phyloP scores from a whole-genome alignment of 2,329 filamentous ascomycete genomes.

The Monosporascus sp. region DNA sequence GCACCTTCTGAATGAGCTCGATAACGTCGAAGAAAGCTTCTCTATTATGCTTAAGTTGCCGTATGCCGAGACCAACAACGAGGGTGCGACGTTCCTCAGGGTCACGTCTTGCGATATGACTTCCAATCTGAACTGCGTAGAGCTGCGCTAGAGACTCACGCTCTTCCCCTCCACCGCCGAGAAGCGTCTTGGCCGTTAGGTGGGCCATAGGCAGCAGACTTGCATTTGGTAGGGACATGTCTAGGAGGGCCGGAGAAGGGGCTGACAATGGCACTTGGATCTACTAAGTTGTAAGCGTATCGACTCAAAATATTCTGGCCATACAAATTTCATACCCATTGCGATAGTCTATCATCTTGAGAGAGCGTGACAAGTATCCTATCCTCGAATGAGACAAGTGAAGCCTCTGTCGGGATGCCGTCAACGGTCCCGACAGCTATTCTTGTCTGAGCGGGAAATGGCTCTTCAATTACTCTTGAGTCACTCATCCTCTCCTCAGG shows the following conservation, averaged over 20 bases:
- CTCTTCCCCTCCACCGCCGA: constrained; percentile 76
- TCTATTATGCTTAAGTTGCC: constrained; percentile 43
- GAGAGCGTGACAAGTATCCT: constrained; percentile 87
- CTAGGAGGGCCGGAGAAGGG: constrained; percentile 58
- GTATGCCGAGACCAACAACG: constrained; percentile 57
- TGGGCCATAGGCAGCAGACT: constrained; percentile 68
- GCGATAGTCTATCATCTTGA: constrained; percentile 77
- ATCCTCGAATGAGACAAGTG: constrained; percentile 73
- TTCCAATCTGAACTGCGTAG: constrained; percentile 84
- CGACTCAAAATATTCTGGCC: not conserved
- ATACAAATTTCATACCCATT: constrained; percentile 67
- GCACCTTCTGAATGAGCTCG: constrained; percentile 55
- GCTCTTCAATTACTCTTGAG: constrained; percentile 40
- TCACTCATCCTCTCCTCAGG: constrained; percentile 32
- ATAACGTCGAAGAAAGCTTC: constrained; percentile 62
- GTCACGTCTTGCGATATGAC: constrained; percentile 66
- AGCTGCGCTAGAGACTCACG: constrained; percentile 83
- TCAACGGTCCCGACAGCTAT: constrained; percentile 59
- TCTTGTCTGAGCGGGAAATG: constrained; percentile 65
- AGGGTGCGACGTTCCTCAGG: constrained; percentile 59
- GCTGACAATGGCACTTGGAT: constrained; percentile 75
- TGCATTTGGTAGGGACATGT: constrained; percentile 50
- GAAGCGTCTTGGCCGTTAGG: constrained; percentile 78
- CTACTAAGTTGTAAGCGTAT: constrained; percentile 34
- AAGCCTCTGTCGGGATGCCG: constrained; percentile 66